Percentiles rank a stretch among this genome's conserved stretches.
These are phyloP conservation scores for Neurospora terricola DNA, from an alignment of 495 filamentous ascomycete genomes.

Conservation along the genomic window DNA sequence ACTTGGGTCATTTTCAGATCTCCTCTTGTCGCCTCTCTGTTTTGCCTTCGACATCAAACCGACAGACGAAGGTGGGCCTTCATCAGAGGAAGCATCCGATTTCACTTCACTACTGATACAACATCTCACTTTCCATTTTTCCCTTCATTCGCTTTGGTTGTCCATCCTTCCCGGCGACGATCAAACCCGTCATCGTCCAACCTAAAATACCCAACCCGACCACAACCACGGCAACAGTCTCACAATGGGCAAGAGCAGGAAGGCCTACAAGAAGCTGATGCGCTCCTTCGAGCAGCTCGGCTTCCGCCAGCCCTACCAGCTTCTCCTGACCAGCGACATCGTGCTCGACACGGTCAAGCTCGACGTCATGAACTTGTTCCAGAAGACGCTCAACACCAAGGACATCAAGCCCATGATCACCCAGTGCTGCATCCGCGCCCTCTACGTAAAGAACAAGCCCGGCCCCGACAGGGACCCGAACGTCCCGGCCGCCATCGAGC, in stretches of 20 bases:
- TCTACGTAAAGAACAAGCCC: conserved; percentile 45
- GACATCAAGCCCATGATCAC: conserved; percentile 62
- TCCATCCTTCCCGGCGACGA: neutral
- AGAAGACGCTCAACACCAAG: conserved; percentile 64
- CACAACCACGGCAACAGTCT: neutral
- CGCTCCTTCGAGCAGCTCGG: conserved; percentile 51
- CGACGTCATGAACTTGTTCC: conserved; percentile 52
- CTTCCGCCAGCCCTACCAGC: conserved; percentile 90
- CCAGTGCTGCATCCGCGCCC: conserved; percentile 43
- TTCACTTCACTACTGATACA: neutral
- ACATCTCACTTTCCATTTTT: neutral
- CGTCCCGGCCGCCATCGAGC: conserved; percentile 49
- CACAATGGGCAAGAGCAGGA: conserved; percentile 68
- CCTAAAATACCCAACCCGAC: neutral
- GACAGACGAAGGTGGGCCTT: neutral
- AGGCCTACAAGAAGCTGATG: conserved; percentile 96
- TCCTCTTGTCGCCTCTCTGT: neutral
- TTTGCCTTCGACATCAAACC: neutral
- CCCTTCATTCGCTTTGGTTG: neutral
- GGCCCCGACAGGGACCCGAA: conserved; percentile 46
- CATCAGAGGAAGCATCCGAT: neutral
- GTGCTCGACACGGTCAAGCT: conserved; percentile 46
- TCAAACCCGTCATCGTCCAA: neutral
- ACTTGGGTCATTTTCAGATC: neutral
- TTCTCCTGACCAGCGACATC: conserved; percentile 43